A percentile compares a stretch with the other conserved stretches of the same genome.
phyloP scores from a whole-genome alignment of 2,329 filamentous ascomycete species.

The Trichoderma sp. region DNA sequence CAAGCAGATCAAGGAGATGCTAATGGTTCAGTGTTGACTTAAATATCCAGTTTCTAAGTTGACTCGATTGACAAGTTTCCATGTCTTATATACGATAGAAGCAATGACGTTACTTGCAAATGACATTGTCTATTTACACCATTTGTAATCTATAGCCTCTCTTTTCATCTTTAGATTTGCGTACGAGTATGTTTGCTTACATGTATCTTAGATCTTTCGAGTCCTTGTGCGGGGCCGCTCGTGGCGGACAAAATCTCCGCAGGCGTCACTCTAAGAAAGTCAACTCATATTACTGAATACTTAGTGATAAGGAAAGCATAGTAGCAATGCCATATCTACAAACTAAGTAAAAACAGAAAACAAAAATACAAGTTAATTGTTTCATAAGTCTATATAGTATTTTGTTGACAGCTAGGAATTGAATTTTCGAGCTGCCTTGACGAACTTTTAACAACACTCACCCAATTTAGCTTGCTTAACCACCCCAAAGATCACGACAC shows the following conservation, averaged over 20 bases:
- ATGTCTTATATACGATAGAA: background rate
- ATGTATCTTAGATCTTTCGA: background rate
- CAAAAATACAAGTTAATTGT: no score
- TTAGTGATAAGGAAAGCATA: background rate
- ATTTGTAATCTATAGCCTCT: background rate
- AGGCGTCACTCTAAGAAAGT: background rate
- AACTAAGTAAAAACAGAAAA: background rate
- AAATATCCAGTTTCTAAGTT: no score
- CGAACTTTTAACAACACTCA: background rate
- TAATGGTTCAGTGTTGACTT: background rate
- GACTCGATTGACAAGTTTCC: background rate
- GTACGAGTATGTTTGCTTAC: background rate
- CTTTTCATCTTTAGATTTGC: background rate
- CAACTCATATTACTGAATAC: background rate
- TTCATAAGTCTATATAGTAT: background rate
- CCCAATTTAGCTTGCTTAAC: background rate
- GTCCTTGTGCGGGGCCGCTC: background rate
- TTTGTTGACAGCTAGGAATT: no score
- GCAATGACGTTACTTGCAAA: background rate
- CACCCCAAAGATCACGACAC: rapidly evolving
- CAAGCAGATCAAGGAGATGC: background rate
- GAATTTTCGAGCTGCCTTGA: no score
- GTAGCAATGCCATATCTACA: background rate
- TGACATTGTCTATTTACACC: background rate
- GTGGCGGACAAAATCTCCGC: background rate